Percentiles rank a stretch among this genome's conserved stretches.
Conservation (phyloP, 139 green algal species). For the Spirogloea muscicola region DNA sequence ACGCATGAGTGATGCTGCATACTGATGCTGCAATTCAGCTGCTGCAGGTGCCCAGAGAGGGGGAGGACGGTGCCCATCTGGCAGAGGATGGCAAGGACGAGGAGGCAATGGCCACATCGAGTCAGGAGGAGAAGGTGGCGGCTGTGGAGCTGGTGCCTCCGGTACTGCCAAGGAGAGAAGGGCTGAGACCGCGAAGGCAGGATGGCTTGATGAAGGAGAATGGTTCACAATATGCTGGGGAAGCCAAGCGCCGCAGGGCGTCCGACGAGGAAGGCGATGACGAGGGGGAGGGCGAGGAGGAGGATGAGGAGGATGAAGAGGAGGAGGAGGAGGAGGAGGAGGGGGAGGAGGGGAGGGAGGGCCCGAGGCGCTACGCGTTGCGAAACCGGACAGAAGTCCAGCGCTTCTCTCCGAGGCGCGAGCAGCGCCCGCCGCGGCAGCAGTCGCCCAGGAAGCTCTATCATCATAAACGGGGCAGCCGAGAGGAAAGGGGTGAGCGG, state of each 20-base stretch:
- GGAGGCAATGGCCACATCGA: conserved; percentile 6
- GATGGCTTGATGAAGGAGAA: too few species aligned
- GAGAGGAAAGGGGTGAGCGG: conserved; percentile 7
- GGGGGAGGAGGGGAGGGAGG: too few species aligned
- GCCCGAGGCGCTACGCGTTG: too few species aligned
- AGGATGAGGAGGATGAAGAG: conserved; percentile 1
- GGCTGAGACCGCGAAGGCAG: too few species aligned
- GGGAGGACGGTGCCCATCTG: too few species aligned
- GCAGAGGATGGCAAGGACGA: conserved; percentile 2
- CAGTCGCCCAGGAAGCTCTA: conserved; percentile 8
- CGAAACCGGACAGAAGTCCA: conserved; percentile 42
- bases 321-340: conserved; percentile 9
- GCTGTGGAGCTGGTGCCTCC: background rate
- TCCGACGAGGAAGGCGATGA: conserved; percentile 1
- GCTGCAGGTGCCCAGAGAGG: too few species aligned
- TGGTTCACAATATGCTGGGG: too few species aligned
- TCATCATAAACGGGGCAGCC: background rate
- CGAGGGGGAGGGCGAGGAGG: background rate
- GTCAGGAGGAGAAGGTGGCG: background rate
- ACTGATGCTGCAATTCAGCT: too few species aligned
- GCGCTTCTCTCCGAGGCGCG: conserved; percentile 33
- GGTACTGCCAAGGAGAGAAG: background rate
- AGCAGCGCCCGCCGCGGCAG: conserved; percentile 13
- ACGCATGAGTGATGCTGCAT: too few species aligned
- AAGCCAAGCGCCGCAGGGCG: too few species aligned